phyloP scores from a whole-genome alignment of 441 rosid genomes.

The Erodium chrysanthum region DNA sequence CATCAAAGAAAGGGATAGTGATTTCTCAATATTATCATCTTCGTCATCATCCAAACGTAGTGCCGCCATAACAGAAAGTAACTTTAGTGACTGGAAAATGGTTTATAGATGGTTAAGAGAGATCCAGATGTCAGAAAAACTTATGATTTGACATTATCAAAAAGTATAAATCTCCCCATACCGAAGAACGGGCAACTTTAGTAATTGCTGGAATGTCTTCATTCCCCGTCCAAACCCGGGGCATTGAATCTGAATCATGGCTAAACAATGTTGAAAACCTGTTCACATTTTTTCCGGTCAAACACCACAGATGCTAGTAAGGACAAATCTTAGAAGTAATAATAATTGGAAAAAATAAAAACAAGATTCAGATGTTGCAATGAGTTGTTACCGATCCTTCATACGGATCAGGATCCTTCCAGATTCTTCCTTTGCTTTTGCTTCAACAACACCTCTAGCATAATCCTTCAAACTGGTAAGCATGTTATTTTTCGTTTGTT shows the following conservation, averaged over 20 bases:
- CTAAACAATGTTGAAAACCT: conserved; percentile 85
- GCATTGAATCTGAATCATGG: conserved; percentile 96
- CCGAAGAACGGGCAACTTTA: conserved; percentile 82
- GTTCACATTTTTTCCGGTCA: conserved; percentile 19
- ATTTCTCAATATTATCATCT: conserved; percentile 58
- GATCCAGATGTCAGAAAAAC: conserved; percentile 4
- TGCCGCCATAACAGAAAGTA: conserved; percentile 76
- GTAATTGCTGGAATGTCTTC: conserved; percentile 96
- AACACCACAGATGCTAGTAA: conserved; percentile 1
- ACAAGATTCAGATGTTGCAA: conserved; percentile 12
- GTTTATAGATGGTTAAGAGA: conserved; percentile 22
- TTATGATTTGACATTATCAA: conserved; percentile 11
- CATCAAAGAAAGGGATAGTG: conserved; percentile 48
- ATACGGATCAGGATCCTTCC: conserved; percentile 75
- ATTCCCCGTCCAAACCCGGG: conserved; percentile 95
- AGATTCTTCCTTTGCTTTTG: conserved; percentile 86
- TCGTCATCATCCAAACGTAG: conserved; percentile 67
- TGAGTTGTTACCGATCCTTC: conserved; percentile 70
- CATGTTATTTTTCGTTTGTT: conserved; percentile 50
- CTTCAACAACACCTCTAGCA: conserved; percentile 74
- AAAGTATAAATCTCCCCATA: conserved; percentile 28
- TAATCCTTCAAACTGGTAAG: conserved; percentile 42
- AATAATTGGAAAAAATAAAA: conserved; percentile 7
- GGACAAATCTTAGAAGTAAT: neutral
- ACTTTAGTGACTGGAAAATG: conserved; percentile 64